Conservation (phyloP, 1,284 basidiomycete genomes). For the Malassezia globosa region DNA sequence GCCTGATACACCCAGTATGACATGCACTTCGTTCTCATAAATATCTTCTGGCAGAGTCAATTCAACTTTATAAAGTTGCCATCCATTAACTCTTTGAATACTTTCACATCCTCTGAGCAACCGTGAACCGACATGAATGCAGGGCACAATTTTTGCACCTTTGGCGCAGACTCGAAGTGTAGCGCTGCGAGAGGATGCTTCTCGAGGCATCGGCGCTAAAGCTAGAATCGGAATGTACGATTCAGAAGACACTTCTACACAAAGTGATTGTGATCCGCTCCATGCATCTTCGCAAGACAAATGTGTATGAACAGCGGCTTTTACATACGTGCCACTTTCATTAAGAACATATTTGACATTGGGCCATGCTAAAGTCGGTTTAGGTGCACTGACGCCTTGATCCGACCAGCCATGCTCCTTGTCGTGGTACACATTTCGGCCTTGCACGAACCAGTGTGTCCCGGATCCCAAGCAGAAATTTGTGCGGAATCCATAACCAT, state of each 20-base stretch:
- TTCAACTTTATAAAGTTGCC: background rate
- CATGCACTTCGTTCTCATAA: background rate
- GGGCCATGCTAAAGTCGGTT: conserved; percentile 12
- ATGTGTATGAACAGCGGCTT: background rate
- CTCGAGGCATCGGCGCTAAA: background rate
- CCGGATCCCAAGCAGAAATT: conserved; percentile 33
- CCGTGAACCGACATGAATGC: background rate
- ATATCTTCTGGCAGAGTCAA: background rate
- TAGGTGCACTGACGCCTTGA: conserved; percentile 9
- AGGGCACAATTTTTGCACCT: background rate
- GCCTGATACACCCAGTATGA: background rate
- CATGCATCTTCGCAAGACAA: background rate
- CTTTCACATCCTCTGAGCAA: background rate
- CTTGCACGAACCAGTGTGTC: conserved; percentile 23
- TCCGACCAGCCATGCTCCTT: conserved; percentile 7
- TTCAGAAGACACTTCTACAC: background rate
- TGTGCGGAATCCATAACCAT: conserved; percentile 19
- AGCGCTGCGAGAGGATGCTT: background rate
- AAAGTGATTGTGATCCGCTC: conserved; percentile 10
- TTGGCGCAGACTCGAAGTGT: background rate
- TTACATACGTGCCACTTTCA: background rate
- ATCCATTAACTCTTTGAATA: background rate
- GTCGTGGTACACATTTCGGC: conserved; percentile 15
- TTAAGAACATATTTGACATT: conserved; percentile 2
- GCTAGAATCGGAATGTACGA: background rate